Evolutionary conservation across 2,329 filamentous ascomycete genomes (phyloP).

Genomic region (Hymenoscyphus scutula): DNA sequence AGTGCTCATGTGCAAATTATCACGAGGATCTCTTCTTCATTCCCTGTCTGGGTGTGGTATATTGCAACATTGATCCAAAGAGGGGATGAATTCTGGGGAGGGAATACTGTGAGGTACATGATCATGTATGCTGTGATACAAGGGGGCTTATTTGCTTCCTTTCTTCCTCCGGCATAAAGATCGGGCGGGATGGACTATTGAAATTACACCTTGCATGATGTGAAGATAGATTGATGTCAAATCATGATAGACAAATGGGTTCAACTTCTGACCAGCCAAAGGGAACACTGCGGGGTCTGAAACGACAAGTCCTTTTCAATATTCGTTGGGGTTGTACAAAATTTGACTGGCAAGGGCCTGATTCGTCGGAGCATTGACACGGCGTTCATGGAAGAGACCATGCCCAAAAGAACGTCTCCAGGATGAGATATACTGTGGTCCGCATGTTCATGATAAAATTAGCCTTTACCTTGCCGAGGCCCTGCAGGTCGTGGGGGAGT

Average conservation of each 20-base stretch:
- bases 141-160: constrained; percentile 79
- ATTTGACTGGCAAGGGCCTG: not conserved
- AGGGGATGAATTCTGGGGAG: constrained; percentile 11
- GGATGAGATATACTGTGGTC: not conserved
- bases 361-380: not conserved
- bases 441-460: not conserved
- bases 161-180: constrained; percentile 78
- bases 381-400: not conserved
- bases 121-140: constrained; percentile 82
- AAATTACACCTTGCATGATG: too few relatives aligned
- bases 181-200: not conserved
- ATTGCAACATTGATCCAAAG: constrained; percentile 48
- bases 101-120: constrained; percentile 52
- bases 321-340: not conserved
- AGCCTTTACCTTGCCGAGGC: not conserved
- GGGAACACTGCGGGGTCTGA: too few relatives aligned
- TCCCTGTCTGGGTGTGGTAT: constrained; percentile 87
- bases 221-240: too few relatives aligned
- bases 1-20: constrained; percentile 94
- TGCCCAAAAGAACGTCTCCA: not conserved
- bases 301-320: not conserved
- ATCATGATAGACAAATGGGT: too few relatives aligned
- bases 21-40: constrained; percentile 82
- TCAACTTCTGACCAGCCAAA: too few relatives aligned
- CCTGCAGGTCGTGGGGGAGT: not conserved